A percentile compares a stretch with the other conserved stretches of the same genome.
Conservation (phyloP, 306 rosid species). For the Cucurbita ficifolia region DNA sequence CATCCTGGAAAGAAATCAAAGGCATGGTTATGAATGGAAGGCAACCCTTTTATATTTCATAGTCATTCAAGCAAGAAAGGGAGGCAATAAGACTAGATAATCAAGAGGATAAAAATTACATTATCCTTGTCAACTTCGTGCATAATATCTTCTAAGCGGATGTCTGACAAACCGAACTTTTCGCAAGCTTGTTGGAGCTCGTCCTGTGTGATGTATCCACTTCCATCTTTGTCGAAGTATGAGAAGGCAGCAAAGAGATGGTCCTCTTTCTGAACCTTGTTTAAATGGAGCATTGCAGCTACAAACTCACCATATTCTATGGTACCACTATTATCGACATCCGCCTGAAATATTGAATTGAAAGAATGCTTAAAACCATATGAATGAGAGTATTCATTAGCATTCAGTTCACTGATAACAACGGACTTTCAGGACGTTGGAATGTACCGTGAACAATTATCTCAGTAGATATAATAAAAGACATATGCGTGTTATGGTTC, state of each 20-base stretch:
- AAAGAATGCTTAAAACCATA: background rate
- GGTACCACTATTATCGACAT: slow-evolving; percentile 80
- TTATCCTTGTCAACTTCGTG: slow-evolving; percentile 72
- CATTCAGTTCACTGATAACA: background rate
- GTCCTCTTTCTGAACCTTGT: slow-evolving; percentile 83
- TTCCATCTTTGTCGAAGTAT: slow-evolving; percentile 85
- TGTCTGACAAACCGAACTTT: slow-evolving; percentile 59
- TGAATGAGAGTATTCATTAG: background rate
- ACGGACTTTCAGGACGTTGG: background rate
- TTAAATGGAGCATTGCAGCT: slow-evolving; percentile 90
- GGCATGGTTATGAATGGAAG: background rate
- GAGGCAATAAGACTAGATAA: background rate
- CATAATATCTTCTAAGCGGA: slow-evolving; percentile 62
- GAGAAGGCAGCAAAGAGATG: slow-evolving; percentile 74
- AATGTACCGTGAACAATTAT: background rate
- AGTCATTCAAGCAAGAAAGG: background rate
- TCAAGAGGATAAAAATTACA: slow-evolving; percentile 25
- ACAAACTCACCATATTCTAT: slow-evolving; percentile 91
- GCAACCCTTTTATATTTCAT: background rate
- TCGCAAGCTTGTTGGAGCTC: slow-evolving; percentile 84
- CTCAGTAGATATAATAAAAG: background rate
- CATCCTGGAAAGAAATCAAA: slow-evolving; percentile 54
- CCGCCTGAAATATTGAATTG: slow-evolving; percentile 45
- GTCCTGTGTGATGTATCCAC: slow-evolving; percentile 83
- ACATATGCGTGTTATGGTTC: background rate